Base-by-base conservation (phyloP, 331 rosid genomes). In the Spiraea crenata region DNA sequence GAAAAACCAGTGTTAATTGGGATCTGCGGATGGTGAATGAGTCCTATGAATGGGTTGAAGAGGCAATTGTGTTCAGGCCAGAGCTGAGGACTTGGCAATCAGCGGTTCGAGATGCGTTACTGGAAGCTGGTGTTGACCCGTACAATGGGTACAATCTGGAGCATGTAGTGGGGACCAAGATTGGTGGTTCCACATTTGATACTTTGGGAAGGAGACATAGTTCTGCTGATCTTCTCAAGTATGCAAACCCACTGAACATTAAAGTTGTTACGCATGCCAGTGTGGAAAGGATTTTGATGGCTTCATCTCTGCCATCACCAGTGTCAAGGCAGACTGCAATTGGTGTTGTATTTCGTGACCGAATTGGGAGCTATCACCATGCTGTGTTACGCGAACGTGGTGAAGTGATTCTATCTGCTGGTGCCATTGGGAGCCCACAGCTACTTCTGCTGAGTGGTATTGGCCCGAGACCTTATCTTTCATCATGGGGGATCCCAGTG, bases 161-260 rank as follows among this genome's bases (percentile, higher is more conserved):
- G 1, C 99, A 93, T 38, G 52, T 81, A 1, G 62, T 14, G 0
- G 97, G 97, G 2, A 91, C 96, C 51, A 93, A 93, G 73, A 84
- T 89, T 12, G 99, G 99, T 0, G 99, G 99, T 0, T 84, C 99
- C 6, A 93, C 96, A 9, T 91, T 93, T 59, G 97, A 93, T 55
- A 16, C 55, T 44, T 6, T 17, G 0, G 99, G 99, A 17, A 85
- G 69, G 39, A 78, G 97, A 67, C 92, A 87, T 54, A 83, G 85
- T 48, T 86, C 99, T 1, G 92, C 97, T 0, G 95, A 93, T 79
- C 96, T 93, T 9, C 65, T 93, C 19, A 41, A 59, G 3, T 54
- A 79, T 13, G 91, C 89, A 6, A 74, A 76, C 5, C 63, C 87
- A 1, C 37, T 74, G 1, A 87, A 93, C 44, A 65, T 87, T 6